These are phyloP conservation scores for Saccharomyces hybrid DNA, from an alignment of 1,139 yeast species.

Conservation along the genomic window DNA sequence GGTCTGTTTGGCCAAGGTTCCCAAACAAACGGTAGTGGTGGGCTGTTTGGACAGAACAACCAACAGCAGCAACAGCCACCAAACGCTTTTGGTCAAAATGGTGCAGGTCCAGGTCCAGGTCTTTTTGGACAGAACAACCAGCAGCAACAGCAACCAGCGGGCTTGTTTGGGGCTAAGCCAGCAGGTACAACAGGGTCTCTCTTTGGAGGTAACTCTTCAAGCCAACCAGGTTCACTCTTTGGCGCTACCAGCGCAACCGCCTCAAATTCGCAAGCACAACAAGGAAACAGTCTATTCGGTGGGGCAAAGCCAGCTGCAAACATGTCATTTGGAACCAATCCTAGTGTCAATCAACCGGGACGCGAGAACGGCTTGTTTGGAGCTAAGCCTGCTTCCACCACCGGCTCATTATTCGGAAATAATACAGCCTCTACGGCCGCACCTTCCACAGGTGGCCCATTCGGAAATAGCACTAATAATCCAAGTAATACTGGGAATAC, in stretches of 20 bases:
- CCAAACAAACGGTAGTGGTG: conserved; percentile 19
- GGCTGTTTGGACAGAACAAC: conserved; percentile 28
- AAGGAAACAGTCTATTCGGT: conserved; percentile 33
- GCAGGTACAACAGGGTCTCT: conserved; percentile 26
- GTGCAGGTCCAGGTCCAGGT: neutral
- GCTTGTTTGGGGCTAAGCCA: conserved; percentile 29
- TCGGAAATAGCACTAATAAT: conserved; percentile 23
- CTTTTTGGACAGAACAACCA: conserved; percentile 10
- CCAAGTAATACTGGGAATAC: conserved; percentile 9
- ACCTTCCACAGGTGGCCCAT: conserved; percentile 20
- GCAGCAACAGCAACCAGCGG: conserved; percentile 16
- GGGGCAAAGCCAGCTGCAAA: conserved; percentile 10
- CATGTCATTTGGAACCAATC: conserved; percentile 4
- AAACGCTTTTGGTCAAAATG: neutral
- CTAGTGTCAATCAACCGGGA: conserved; percentile 12
- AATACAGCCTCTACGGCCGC: conserved; percentile 17
- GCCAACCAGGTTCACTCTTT: conserved; percentile 1
- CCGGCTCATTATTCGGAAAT: conserved; percentile 15
- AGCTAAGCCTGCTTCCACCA: conserved; percentile 21
- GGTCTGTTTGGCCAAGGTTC: conserved; percentile 25
- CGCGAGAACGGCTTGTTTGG: conserved; percentile 35
- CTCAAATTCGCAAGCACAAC: conserved; percentile 22
- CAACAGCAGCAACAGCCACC: conserved; percentile 1
- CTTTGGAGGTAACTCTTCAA: conserved; percentile 27
- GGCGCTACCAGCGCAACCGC: conserved; percentile 10